Percentiles rank a stretch among this genome's conserved stretches.
Evolutionary conservation across 2,329 filamentous ascomycete genomes (phyloP).

Genomic region (Aspergillus aculeatinus): DNA sequence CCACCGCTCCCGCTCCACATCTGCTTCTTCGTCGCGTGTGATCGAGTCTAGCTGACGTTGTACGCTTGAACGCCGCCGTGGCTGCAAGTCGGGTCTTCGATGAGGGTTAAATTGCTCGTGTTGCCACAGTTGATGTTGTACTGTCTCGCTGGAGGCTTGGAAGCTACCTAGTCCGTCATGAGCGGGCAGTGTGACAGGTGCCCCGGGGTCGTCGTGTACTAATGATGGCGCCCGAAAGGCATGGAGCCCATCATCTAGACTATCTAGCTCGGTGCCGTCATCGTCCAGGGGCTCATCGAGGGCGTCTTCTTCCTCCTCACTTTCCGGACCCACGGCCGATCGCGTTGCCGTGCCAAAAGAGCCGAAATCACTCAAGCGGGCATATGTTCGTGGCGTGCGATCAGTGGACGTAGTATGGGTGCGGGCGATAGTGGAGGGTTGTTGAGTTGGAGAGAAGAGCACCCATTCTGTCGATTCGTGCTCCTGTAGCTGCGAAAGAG

Average conservation of each 20-base stretch:
- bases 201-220: slow-evolving; percentile 52
- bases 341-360: slow-evolving; percentile 70
- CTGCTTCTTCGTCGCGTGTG: slow-evolving; percentile 56
- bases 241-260: slow-evolving; percentile 85
- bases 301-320: slow-evolving; percentile 11
- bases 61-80: slow-evolving; percentile 56
- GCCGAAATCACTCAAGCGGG: slow-evolving; percentile 75
- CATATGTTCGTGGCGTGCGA: slow-evolving; percentile 65
- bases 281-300: slow-evolving; percentile 61
- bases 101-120: slow-evolving; percentile 83
- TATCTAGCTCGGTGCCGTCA: slow-evolving; percentile 77
- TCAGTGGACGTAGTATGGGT: slow-evolving; percentile 66
- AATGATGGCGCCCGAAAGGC: slow-evolving; percentile 71
- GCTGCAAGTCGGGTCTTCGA: slow-evolving; percentile 52
- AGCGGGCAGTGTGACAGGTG: slow-evolving; percentile 73
- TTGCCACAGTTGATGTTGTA: slow-evolving; percentile 84
- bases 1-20: slow-evolving; percentile 70
- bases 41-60: slow-evolving; percentile 58
- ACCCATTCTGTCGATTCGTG: slow-evolving; percentile 92
- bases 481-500: slow-evolving; percentile 44
- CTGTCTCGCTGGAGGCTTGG: slow-evolving; percentile 58
- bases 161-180: slow-evolving; percentile 94
- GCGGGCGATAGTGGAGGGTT: slow-evolving; percentile 64
- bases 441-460: slow-evolving; percentile 78
- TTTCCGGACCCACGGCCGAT: slow-evolving; percentile 46